These are phyloP conservation scores for Colletotrichum cordylinicola DNA, from an alignment of 2,329 filamentous ascomycete species.

Conservation along the genomic window DNA sequence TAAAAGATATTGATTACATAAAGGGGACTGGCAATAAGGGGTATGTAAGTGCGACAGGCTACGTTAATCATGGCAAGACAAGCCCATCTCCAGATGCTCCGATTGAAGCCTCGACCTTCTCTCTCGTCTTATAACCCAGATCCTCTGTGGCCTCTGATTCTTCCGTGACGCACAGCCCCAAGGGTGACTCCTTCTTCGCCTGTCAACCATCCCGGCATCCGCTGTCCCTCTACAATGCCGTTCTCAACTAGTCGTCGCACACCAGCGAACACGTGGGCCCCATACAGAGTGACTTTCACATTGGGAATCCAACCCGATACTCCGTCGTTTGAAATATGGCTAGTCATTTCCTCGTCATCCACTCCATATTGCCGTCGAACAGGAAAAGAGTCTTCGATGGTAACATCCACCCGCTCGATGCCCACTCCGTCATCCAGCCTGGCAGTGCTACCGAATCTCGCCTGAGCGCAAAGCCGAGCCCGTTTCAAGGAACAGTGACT, in stretches of 20 bases:
- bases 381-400: conserved; percentile 64
- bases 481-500: not conserved
- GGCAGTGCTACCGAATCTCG: conserved; percentile 72
- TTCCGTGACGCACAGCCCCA: conserved; percentile 71
- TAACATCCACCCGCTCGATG: conserved; percentile 65
- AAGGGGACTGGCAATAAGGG: not conserved
- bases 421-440: conserved; percentile 62
- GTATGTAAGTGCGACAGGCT: not conserved
- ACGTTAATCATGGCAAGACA: not conserved
- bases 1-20: conserved; percentile 28
- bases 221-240: conserved; percentile 76
- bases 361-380: conserved; percentile 30
- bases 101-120: not conserved
- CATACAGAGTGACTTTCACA: conserved; percentile 73
- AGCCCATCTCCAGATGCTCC: not conserved
- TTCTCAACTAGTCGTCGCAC: conserved; percentile 79
- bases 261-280: conserved; percentile 81
- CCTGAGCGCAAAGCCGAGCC: conserved; percentile 58
- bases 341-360: conserved; percentile 29
- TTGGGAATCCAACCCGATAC: conserved; percentile 58
- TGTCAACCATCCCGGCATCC: conserved; percentile 91
- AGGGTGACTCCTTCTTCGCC: conserved; percentile 83
- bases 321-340: not conserved
- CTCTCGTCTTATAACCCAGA: conserved; percentile 51
- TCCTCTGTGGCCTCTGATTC: conserved; percentile 65